Base-by-base conservation (phyloP, 1,284 basidiomycete species). In the Cryptococcus sp. region DNA sequence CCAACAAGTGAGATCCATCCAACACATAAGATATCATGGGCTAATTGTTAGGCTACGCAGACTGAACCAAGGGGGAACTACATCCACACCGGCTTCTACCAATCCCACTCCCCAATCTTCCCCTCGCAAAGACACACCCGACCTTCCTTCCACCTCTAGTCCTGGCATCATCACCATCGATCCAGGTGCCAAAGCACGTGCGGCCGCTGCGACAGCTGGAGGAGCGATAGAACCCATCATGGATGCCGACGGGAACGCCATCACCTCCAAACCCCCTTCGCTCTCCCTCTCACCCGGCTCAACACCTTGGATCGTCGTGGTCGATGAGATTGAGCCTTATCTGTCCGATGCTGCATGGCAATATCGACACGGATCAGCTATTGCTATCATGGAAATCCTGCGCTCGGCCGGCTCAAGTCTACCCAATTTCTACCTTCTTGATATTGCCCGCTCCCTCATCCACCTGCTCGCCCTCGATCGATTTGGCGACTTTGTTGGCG, bases 401-500 rank as follows among this genome's bases (percentile, higher is more conserved):
- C 92, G 91, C 66, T 73, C 82, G 1, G 90, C 95, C 62, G 94
- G 92, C 11, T 78, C 80, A 56, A 83, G 79, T 40, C 86, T 88
- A 28, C 81, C 86, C 82, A 55, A 39, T 72, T 65, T 40, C 9
- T 51, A 65, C 59, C 53, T 74, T 74, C 77, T 31, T 65, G 77
- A 45, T 75, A 75, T 97, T 16, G 86, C 91, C 2, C 83, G 89
- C 10, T 86, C 86, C 58, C 82, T 97, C 43, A 80, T 98, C 2
- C 87, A 85, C 57, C 83, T 98, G 11, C 87, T 98, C 58, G 85
- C 92, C n/a, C 78, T 97, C 18, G 95, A 99, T 72, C 82, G 95
- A 14, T 97, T 99, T 60, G 92, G 93, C 7, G 95, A 99, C 74
- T 99, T 95, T 66, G 84, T 97, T 36, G 89, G 92, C 6, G 95